Base-by-base conservation (phyloP, 1,139 yeast species). In the Hanseniaspora uvarum region DNA sequence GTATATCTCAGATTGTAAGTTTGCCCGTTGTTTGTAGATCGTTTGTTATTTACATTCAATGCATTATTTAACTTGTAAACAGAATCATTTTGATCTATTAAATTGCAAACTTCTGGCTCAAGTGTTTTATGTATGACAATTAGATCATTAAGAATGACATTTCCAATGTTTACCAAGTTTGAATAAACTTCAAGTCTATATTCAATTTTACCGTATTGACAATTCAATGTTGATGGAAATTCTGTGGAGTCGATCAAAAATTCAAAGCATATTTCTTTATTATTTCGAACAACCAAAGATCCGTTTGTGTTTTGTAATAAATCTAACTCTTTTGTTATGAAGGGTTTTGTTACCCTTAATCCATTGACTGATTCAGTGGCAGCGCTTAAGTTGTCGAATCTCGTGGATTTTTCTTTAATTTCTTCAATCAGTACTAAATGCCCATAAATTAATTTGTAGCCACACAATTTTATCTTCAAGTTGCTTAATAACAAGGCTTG, bases 171-270 rank as follows among this genome's bases (percentile, higher is more conserved):
- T 10, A 43, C 46, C 26, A 38, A 21, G 19, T 48, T 53, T 24
- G 45, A 28, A 23, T 53, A 53, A 26, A 51, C 21, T n/a, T 53
- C 55, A 21, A 53, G 23, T 31, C 55, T 53, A 24, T 53, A 53
- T 18, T 53, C 52, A 36, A 53, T 53, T 24, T 53, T 53, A 2
- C 55, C 55, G 19, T 41, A 47, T 5, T 30, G 43, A 19, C 52
- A 37, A 11, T 40, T 31, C 12, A 53, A 34, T 1, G 49, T 41
- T 5, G 55, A 47, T n/a, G 55, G 55, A 26, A 47, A 47, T 7
- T 53, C 55, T 4, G 44, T 30, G 3, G 55, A 53, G 14, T 53
- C 52, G 14, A 53, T 23, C 11, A 53, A 38, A 44, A 41, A 36
- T 18, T 47, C 39, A 43, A 53, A 47, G 11, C 6, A 19, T 2